These are phyloP conservation scores for Plasmodium chabaudi DNA, from an alignment of 169 alveolate species.

Conservation along the genomic window DNA sequence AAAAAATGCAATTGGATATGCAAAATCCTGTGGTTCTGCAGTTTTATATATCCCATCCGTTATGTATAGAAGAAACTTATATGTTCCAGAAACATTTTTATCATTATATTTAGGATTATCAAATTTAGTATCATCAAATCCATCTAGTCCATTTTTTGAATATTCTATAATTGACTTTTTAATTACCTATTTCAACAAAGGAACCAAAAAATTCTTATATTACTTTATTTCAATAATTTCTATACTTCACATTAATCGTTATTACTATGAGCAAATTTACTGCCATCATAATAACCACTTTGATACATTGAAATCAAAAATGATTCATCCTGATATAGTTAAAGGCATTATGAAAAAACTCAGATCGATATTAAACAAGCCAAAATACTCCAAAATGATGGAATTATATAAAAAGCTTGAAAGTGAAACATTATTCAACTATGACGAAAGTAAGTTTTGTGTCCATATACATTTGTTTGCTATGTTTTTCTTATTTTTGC, in stretches of 20 bases:
- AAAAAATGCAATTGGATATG: conserved; percentile 15
- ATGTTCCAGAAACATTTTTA: conserved; percentile 68
- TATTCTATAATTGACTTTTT: conserved; percentile 61
- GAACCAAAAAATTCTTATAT: conserved; percentile 45
- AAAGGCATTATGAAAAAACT: conserved; percentile 8
- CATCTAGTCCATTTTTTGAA: conserved; percentile 74
- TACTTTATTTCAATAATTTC: conserved; percentile 52
- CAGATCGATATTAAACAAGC: not conserved
- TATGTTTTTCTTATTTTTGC: not conserved
- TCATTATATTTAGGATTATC: conserved; percentile 74
- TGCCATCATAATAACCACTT: conserved; percentile 36
- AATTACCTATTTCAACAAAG: conserved; percentile 40
- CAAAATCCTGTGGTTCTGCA: conserved; percentile 44
- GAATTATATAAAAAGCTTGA: conserved; percentile 15
- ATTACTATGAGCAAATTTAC: conserved; percentile 72
- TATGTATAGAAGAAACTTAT: conserved; percentile 53
- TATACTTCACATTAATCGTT: conserved; percentile 32
- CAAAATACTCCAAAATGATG: conserved; percentile 20
- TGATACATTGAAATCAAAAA: conserved; percentile 18
- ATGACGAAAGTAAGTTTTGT: conserved; percentile 27
- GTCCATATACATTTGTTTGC: not conserved
- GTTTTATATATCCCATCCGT: conserved; percentile 65
- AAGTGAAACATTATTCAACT: conserved; percentile 7
- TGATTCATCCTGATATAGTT: conserved; percentile 60
- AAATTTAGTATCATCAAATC: conserved; percentile 73